Evolutionary conservation across 2,329 filamentous ascomycete genomes (phyloP).

Genomic region (Aureobasidium mangrovei): DNA sequence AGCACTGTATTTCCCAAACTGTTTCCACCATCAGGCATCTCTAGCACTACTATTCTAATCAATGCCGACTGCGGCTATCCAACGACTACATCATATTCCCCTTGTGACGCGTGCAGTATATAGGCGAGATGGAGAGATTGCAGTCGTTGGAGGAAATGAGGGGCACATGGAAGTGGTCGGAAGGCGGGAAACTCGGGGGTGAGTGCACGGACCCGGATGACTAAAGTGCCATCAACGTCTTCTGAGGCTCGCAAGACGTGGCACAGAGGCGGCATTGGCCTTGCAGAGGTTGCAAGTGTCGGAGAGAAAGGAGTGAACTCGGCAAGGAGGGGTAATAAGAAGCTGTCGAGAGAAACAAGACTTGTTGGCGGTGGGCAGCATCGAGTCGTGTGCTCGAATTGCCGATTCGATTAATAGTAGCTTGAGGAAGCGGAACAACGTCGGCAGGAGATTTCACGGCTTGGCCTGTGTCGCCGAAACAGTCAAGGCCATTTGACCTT

Average conservation of each 20-base stretch:
- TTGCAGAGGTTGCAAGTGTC: neutral
- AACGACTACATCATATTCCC: too few relatives aligned
- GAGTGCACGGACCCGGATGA: slow-evolving; percentile 4
- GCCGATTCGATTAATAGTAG: too few relatives aligned
- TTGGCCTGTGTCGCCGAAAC: neutral
- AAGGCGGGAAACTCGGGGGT: neutral
- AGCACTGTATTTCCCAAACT: too few relatives aligned
- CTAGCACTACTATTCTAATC: too few relatives aligned
- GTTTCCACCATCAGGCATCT: too few relatives aligned
- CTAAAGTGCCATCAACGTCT: slow-evolving; percentile 12
- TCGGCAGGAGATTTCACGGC: neutral
- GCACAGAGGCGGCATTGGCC: neutral
- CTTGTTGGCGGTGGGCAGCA: neutral
- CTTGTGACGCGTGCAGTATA: too few relatives aligned
- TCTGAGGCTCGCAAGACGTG: neutral
- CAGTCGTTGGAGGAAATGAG: neutral
- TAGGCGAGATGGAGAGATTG: too few relatives aligned
- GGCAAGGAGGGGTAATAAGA: neutral
- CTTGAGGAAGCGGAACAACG: neutral
- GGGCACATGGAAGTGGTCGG: neutral
- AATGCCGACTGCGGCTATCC: too few relatives aligned
- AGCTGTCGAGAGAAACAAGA: neutral
- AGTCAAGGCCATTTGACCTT: slow-evolving; percentile 8
- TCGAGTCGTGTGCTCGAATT: neutral
- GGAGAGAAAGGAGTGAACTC: neutral